Evolutionary conservation across 495 filamentous ascomycete genomes (phyloP), one percentile per base, ranked within the genome.

Genomic region (Annulohypoxylon bovei): DNA sequence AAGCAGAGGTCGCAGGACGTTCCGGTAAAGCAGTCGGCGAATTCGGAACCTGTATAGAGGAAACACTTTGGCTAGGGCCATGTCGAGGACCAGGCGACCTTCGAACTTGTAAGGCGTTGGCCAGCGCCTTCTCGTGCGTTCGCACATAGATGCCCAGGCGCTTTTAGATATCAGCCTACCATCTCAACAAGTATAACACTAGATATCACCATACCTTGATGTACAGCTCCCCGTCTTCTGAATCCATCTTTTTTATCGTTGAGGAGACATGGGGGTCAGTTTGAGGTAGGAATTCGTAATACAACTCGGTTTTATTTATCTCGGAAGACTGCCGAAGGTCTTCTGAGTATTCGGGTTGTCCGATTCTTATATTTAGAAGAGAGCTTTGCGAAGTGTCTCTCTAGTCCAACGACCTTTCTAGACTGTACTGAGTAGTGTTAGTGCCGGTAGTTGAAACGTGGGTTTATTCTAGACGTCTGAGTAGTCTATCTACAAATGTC

Each of bases 51-150:
- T 76, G 78, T 44, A 83, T 78, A 50, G 83, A 80, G 56, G 86
- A 77, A 52, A 86, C 77, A 72, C 83, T 85, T 65, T 87, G 84
- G 49, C 86, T 86, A 50, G 84, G 80, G 54, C 83, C 89, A 90
- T 93, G 85, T 77, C 87, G 90, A 64, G 85, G 82, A 16, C 74
- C 71, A 32, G 80, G 85, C 70, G 93, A 92, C 61, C 89, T 87
- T 73, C 88, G 89, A 58, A 94, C 84, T 77, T 97, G 95, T 33
- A 98, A 84, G 67, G 95, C 95, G 81, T 98, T 98, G 70, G 95
- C 95, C 65, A 99, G 88, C 25, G 93, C 95, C 82, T 96, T 97
- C 79, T 99, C 95, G 81, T 99, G 93, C 33, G 94, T 97, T 61
- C 95, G 92, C 77, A 99, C 93, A 81, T 97, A 98, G 78, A 89